phyloP scores from a whole-genome alignment of 495 filamentous ascomycete species.

The Stereocaulon alpinum region DNA sequence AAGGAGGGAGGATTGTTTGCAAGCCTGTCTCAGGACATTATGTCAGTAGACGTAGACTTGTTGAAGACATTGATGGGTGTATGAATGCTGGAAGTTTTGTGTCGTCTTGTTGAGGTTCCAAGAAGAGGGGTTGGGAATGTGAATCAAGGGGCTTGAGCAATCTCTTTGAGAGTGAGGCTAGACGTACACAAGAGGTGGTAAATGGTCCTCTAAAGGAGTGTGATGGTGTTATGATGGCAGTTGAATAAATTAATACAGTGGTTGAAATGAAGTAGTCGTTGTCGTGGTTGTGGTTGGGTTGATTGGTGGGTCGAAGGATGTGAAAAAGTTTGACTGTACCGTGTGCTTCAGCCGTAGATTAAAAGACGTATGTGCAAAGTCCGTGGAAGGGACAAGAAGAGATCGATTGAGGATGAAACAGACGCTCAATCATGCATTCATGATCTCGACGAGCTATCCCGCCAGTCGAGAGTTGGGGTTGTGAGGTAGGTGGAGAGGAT shows the following conservation, averaged over 20 bases:
- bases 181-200: slow-evolving; percentile 11
- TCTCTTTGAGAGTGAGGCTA: not conserved
- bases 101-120: not conserved
- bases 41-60: slow-evolving; percentile 6
- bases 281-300: slow-evolving; percentile 11
- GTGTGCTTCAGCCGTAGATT: slow-evolving; percentile 16
- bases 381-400: not conserved
- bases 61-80: not conserved
- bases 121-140: slow-evolving; percentile 1
- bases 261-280: slow-evolving; percentile 9
- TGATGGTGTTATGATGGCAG: not conserved
- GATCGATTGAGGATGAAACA: not conserved
- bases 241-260: slow-evolving; percentile 8
- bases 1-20: not conserved
- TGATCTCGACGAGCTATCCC: slow-evolving; percentile 11
- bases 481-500: slow-evolving; percentile 2
- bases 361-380: slow-evolving; percentile 7
- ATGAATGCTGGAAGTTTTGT: not conserved
- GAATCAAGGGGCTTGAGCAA: not conserved
- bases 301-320: slow-evolving; percentile 6
- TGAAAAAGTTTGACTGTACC: slow-evolving; percentile 19
- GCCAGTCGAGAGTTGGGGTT: slow-evolving; percentile 12
- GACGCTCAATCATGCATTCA: slow-evolving; percentile 16
- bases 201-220: slow-evolving; percentile 2
- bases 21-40: slow-evolving; percentile 3